Conservation (phyloP, 2,329 filamentous ascomycete species). For the Xylariaceae sp. region DNA sequence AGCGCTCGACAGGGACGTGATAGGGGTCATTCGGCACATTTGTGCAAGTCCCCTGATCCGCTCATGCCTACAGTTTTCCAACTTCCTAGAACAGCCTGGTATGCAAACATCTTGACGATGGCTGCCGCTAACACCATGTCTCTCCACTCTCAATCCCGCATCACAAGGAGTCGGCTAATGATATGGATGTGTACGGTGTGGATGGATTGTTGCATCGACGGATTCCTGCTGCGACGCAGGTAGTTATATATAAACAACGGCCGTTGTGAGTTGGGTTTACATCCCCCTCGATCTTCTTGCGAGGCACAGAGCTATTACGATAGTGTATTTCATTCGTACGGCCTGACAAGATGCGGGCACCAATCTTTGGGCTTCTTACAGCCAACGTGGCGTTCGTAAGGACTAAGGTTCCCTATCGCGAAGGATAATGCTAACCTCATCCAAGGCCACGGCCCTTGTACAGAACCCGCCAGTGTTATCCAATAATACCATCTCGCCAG, state of each 20-base stretch:
- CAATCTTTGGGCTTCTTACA: constrained; percentile 5
- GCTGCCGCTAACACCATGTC: constrained; percentile 16
- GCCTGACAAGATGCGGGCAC: constrained; percentile 14
- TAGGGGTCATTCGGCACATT: constrained; percentile 24
- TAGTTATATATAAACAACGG: constrained; percentile 4
- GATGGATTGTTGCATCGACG: constrained; percentile 1
- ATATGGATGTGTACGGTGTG: constrained; percentile 17
- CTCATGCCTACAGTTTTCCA: constrained; percentile 9
- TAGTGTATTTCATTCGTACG: background rate
- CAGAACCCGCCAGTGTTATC: constrained; percentile 11
- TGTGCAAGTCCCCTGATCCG: constrained; percentile 23
- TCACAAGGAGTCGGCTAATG: constrained; percentile 16
- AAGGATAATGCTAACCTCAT: constrained; percentile 18
- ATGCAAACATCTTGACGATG: constrained; percentile 23
- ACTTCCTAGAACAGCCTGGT: constrained; percentile 27
- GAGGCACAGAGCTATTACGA: background rate
- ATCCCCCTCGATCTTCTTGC: background rate
- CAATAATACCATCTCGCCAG: constrained; percentile 13
- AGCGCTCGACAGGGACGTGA: constrained; percentile 21
- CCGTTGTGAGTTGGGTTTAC: background rate
- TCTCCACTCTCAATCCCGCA: constrained; percentile 22
- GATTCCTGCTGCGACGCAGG: background rate
- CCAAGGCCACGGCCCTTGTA: constrained; percentile 23
- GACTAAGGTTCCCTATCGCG: background rate
- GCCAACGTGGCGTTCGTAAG: constrained; percentile 21